Percentiles rank a stretch among this genome's conserved stretches.
Conservation (phyloP, 108 stramenopile species). For the Nannochloropsis salina region DNA sequence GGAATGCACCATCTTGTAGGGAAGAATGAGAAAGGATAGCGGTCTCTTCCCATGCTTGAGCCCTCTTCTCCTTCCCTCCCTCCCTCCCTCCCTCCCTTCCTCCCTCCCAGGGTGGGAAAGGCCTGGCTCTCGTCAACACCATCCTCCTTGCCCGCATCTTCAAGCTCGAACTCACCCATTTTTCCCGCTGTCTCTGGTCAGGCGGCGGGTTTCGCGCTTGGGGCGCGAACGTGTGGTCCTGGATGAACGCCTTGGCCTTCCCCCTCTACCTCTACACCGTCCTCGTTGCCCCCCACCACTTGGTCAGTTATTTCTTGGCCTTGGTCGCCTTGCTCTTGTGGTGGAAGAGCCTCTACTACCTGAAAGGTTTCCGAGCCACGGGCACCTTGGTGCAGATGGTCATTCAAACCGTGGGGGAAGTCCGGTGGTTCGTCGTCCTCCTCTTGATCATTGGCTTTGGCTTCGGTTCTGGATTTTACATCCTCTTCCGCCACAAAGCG, state of each 20-base stretch:
- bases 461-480: constrained; percentile 17
- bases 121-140: constrained; percentile 5
- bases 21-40: no score
- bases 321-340: not conserved
- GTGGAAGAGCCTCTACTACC: not conserved
- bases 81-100: not conserved
- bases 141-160: not conserved
- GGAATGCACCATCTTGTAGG: no score
- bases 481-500: not conserved
- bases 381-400: not conserved
- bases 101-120: not conserved
- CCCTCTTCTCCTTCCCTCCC: not conserved
- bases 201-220: not conserved
- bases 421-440: not conserved
- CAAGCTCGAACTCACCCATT: not conserved
- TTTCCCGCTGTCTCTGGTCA: not conserved
- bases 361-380: not conserved
- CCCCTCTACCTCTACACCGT: constrained; percentile 4
- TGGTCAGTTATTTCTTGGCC: not conserved
- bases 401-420: not conserved
- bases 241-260: constrained; percentile 5
- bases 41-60: not conserved
- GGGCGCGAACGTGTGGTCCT: not conserved
- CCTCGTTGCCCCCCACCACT: not conserved
- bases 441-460: not conserved